Conservation (phyloP, 305 asterid genomes). For the Fraxinus dipetala region DNA sequence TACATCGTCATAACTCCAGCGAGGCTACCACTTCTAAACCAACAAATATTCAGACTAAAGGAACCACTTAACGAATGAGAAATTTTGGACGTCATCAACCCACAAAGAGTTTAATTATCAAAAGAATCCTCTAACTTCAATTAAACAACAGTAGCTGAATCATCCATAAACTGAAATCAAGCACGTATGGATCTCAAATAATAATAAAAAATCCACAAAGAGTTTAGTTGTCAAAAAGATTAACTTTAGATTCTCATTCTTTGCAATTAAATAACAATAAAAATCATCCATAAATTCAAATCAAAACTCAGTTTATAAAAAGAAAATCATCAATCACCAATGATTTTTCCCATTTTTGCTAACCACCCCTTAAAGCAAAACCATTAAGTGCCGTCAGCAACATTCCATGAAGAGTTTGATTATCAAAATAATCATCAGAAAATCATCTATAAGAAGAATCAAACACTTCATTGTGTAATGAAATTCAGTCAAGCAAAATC, state of each 20-base stretch:
- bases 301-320: background rate
- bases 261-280: no score
- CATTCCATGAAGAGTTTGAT: background rate
- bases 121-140: no score
- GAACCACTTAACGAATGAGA: background rate
- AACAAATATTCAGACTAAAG: background rate
- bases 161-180: no score
- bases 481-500: background rate
- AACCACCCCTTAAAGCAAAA: background rate
- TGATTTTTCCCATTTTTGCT: background rate
- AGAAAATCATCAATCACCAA: background rate
- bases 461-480: background rate
- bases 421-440: background rate
- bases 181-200: no score
- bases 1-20: background rate
- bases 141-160: no score
- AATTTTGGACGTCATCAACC: background rate
- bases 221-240: no score
- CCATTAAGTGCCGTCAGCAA: background rate
- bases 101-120: background rate
- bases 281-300: no score
- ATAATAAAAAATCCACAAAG: no score
- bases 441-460: background rate
- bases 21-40: background rate
- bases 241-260: no score